phyloP scores from a whole-genome alignment of 2,329 filamentous ascomycete species.

The Bimuria novae-zelandiae region DNA sequence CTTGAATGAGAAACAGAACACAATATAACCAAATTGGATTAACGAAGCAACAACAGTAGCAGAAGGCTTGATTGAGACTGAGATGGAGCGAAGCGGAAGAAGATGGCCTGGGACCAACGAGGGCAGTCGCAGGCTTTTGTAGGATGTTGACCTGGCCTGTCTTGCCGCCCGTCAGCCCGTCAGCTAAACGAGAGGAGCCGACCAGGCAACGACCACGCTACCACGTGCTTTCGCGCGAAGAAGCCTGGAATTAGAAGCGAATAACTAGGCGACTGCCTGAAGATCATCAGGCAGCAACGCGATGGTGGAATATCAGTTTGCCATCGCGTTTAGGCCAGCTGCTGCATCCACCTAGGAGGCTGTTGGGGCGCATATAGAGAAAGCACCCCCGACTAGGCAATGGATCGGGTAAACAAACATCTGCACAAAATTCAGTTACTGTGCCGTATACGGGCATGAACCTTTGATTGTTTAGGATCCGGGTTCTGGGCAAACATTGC shows the following conservation, averaged over 20 bases:
- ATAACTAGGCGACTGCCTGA: background rate
- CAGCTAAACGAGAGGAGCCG: constrained; percentile 4
- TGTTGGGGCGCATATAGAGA: background rate
- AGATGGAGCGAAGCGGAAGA: background rate
- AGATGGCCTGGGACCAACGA: background rate
- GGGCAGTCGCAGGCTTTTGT: constrained; percentile 9
- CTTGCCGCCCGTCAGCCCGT: constrained; percentile 8
- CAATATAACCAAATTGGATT: too few relatives aligned
- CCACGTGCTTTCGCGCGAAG: constrained; percentile 11
- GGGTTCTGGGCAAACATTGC: background rate
- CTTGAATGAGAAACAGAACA: background rate
- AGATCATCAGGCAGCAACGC: background rate
- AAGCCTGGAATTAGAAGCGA: background rate
- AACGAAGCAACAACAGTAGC: background rate
- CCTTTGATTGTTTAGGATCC: background rate
- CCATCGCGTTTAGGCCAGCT: background rate
- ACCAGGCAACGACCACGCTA: constrained; percentile 13
- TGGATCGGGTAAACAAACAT: background rate
- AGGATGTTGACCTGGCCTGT: constrained; percentile 4
- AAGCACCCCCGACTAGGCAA: background rate
- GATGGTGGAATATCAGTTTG: constrained; percentile 1
- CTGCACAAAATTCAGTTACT: too few relatives aligned
- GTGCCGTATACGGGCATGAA: background rate
- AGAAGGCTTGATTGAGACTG: background rate
- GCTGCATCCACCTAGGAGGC: background rate